A percentile compares a stretch with the other conserved stretches of the same genome.
phyloP scores from a whole-genome alignment of 1,139 yeast species.

The Suhomyces taliae region DNA sequence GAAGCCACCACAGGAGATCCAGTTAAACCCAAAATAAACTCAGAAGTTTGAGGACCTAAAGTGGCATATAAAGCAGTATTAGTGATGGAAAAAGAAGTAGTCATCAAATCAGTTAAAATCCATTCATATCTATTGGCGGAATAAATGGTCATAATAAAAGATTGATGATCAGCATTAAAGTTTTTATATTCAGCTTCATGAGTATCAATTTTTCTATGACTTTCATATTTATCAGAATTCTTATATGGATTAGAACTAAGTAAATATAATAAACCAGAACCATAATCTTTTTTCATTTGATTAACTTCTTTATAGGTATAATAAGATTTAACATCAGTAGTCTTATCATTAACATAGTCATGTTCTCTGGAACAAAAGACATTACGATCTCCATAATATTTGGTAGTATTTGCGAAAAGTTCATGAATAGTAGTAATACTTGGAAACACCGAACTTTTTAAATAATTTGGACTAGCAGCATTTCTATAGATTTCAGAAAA shows the following conservation, averaged over 20 bases:
- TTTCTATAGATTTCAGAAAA: slow-evolving; percentile 37
- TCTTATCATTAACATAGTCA: slow-evolving; percentile 18
- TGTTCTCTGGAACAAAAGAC: slow-evolving; percentile 20
- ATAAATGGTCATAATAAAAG: slow-evolving; percentile 22
- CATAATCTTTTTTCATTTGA: slow-evolving; percentile 15
- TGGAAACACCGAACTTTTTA: slow-evolving; percentile 23
- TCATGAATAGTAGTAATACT: slow-evolving; percentile 18
- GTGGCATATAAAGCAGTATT: slow-evolving; percentile 30
- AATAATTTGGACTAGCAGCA: slow-evolving; percentile 20
- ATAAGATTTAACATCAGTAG: slow-evolving; percentile 14
- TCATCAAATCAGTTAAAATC: slow-evolving; percentile 25
- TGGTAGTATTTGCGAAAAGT: slow-evolving; percentile 17
- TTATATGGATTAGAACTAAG: slow-evolving; percentile 21
- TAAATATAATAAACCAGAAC: slow-evolving; percentile 23
- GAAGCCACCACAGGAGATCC: slow-evolving; percentile 24
- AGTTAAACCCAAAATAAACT: slow-evolving; percentile 23
- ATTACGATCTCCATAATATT: slow-evolving; percentile 12
- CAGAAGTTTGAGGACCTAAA: slow-evolving; percentile 24
- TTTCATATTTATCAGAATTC: slow-evolving; percentile 14
- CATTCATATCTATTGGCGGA: slow-evolving; percentile 26
- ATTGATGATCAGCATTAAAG: slow-evolving; percentile 20
- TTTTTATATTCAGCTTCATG: slow-evolving; percentile 14
- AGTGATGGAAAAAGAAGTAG: slow-evolving; percentile 22
- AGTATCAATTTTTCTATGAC: slow-evolving; percentile 23
- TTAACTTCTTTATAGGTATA: slow-evolving; percentile 19